A percentile compares a stretch with the other conserved stretches of the same genome.
Conservation (phyloP, 2,329 filamentous ascomycete species). For the Sclerotinia minor region DNA sequence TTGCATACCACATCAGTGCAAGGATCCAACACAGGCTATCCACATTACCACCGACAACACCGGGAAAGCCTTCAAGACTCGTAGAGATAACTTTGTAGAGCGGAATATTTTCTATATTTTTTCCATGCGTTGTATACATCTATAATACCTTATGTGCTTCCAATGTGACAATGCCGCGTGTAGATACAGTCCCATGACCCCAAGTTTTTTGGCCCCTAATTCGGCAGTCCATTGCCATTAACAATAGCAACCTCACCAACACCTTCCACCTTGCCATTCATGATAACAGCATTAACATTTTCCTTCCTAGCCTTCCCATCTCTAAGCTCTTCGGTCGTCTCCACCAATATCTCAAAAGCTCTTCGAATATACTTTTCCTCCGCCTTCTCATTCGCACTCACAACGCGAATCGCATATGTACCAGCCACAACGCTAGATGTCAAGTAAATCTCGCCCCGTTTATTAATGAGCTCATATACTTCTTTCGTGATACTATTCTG, state of each 20-base stretch:
- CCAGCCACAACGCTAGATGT: slow-evolving; percentile 74
- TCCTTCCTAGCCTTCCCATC: slow-evolving; percentile 25
- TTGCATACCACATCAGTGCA: too few species aligned
- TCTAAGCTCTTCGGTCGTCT: slow-evolving; percentile 40
- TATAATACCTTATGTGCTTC: not conserved
- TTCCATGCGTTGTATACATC: not conserved
- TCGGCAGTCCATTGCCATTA: slow-evolving; percentile 28
- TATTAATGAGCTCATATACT: slow-evolving; percentile 75
- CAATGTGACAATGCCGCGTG: not conserved
- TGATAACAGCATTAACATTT: slow-evolving; percentile 9
- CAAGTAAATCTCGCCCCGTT: slow-evolving; percentile 74
- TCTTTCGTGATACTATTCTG: slow-evolving; percentile 69
- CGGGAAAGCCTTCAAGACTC: too few species aligned
- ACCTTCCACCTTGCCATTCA: slow-evolving; percentile 29
- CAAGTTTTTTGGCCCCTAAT: not conserved
- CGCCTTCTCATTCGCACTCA: slow-evolving; percentile 68
- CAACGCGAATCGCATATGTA: slow-evolving; percentile 76
- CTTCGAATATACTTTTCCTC: slow-evolving; percentile 71
- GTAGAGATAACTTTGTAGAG: not conserved
- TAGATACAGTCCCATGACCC: not conserved
- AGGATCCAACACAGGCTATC: not conserved
- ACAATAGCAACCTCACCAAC: slow-evolving; percentile 28
- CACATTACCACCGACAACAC: not conserved
- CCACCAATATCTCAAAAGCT: slow-evolving; percentile 73
- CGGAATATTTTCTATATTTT: not conserved